Evolutionary conservation across 257 asterid genomes (phyloP).

Genomic region (Lithospermum erythrorhizon): DNA sequence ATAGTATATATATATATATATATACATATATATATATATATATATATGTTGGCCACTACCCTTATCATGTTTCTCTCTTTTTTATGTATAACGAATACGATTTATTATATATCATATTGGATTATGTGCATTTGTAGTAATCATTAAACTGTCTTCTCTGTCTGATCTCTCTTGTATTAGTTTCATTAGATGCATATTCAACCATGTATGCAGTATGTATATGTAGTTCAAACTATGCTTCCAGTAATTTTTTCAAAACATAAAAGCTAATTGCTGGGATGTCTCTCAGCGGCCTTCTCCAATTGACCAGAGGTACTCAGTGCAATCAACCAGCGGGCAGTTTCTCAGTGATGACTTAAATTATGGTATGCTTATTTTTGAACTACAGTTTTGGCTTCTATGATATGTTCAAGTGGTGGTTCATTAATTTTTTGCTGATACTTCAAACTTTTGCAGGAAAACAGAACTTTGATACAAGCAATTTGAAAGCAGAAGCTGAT

Average conservation of each 20-base stretch:
- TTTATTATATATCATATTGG: too few species aligned
- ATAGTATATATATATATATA: too few species aligned
- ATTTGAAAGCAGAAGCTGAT: not conserved
- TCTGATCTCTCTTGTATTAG: too few species aligned
- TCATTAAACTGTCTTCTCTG: not conserved
- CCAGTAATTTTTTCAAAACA: not conserved
- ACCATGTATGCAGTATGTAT: not conserved
- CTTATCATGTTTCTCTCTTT: not conserved
- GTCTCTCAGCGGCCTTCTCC: conserved; percentile 26
- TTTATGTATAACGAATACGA: not conserved
- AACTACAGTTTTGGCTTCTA: not conserved
- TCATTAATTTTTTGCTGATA: conserved; percentile 3
- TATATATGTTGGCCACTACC: not conserved
- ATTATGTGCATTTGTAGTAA: not conserved
- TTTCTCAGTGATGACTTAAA: conserved; percentile 16
- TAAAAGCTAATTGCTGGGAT: conserved; percentile 12
- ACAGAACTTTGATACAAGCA: conserved; percentile 14
- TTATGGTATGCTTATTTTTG: conserved; percentile 16
- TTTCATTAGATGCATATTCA: not conserved
- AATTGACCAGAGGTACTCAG: conserved; percentile 15
- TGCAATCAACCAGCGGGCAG: conserved; percentile 10
- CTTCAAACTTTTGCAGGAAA: conserved; percentile 23
- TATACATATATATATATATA: too few species aligned
- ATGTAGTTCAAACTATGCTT: not conserved
- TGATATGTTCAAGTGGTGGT: not conserved